phyloP scores from a whole-genome alignment of 257 asterid species.

The Penstemon eatonii region DNA sequence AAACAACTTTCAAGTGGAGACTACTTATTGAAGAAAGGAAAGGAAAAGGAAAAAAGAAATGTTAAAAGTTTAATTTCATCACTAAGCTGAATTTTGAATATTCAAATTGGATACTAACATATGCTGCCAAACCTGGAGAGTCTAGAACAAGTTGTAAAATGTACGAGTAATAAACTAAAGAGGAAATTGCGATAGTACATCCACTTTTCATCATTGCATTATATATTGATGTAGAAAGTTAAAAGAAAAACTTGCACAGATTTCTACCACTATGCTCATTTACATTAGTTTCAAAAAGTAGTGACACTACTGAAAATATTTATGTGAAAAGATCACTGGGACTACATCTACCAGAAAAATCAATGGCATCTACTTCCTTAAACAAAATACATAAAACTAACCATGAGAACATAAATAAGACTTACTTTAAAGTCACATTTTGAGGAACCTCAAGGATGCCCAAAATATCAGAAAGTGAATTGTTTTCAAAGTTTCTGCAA shows the following conservation, averaged over 20 bases:
- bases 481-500: constrained; percentile 50
- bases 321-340: too few species aligned
- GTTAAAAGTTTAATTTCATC: neutral
- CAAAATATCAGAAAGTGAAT: constrained; percentile 50
- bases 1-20: constrained; percentile 1
- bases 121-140: neutral
- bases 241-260: too few species aligned
- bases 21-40: neutral
- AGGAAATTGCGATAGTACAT: too few species aligned
- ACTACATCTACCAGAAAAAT: neutral
- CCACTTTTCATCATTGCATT: too few species aligned
- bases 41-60: neutral
- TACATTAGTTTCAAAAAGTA: too few species aligned
- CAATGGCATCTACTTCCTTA: neutral
- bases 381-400: too few species aligned
- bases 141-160: neutral
- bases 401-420: neutral
- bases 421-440: constrained; percentile 48
- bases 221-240: too few species aligned
- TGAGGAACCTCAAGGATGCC: constrained; percentile 46
- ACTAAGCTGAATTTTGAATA: too few species aligned
- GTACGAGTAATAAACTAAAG: neutral
- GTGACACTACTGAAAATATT: too few species aligned
- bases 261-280: too few species aligned
- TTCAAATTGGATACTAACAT: too few species aligned